These are phyloP conservation scores for Entoloma clypeatum DNA, from an alignment of 1,284 basidiomycete species.

Conservation along the genomic window DNA sequence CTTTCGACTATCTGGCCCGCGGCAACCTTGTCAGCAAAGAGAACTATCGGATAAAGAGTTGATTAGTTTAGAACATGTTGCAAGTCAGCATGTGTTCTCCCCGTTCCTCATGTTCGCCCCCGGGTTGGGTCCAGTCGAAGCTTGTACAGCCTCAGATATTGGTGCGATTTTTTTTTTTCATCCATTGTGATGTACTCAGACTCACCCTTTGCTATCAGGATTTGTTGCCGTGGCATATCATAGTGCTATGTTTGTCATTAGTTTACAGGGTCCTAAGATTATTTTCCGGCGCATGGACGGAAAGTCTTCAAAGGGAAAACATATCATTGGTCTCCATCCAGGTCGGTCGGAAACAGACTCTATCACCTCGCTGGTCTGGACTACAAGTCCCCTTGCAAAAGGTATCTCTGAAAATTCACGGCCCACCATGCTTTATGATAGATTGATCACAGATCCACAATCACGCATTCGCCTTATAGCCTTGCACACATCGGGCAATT, in stretches of 20 bases:
- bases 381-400: slow-evolving; percentile 51
- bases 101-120: slow-evolving; percentile 62
- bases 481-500: slow-evolving; percentile 54
- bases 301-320: slow-evolving; percentile 29
- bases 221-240: slow-evolving; percentile 71
- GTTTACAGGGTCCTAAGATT: slow-evolving; percentile 69
- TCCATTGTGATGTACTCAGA: not conserved
- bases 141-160: slow-evolving; percentile 64
- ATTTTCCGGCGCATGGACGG: slow-evolving; percentile 36
- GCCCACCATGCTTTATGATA: not conserved
- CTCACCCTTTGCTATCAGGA: slow-evolving; percentile 38
- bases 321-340: slow-evolving; percentile 29
- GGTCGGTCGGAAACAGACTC: slow-evolving; percentile 35
- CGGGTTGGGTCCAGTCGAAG: slow-evolving; percentile 45
- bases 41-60: slow-evolving; percentile 43
- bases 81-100: slow-evolving; percentile 41
- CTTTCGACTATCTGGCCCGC: slow-evolving; percentile 44
- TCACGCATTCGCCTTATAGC: slow-evolving; percentile 62
- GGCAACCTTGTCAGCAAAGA: slow-evolving; percentile 16
- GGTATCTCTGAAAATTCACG: slow-evolving; percentile 31
- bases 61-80: slow-evolving; percentile 44
- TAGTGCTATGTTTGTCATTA: slow-evolving; percentile 59
- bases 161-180: slow-evolving; percentile 40
- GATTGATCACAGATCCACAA: slow-evolving; percentile 40
- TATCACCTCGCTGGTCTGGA: slow-evolving; percentile 61